These are phyloP conservation scores for Eudorina sp. DNA, from an alignment of 139 green algal species.

Conservation along the genomic window DNA sequence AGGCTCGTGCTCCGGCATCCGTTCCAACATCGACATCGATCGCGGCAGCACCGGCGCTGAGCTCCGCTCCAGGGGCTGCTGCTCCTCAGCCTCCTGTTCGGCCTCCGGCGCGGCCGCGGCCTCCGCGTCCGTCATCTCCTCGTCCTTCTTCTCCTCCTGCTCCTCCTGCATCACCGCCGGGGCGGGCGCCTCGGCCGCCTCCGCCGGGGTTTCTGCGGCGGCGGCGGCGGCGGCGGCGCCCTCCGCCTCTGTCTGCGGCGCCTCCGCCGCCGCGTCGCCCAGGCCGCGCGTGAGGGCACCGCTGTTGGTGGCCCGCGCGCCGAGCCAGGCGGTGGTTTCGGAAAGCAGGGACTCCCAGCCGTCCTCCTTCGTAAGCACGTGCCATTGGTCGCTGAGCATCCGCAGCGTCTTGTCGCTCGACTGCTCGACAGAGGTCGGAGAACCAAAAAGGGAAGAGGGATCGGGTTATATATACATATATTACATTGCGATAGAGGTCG, in stretches of 20 bases:
- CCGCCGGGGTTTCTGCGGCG: background rate
- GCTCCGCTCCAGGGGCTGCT: background rate
- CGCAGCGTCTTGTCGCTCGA: slow-evolving; percentile 76
- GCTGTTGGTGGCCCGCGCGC: background rate
- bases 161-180: background rate
- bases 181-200: background rate
- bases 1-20: background rate
- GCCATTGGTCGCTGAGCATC: slow-evolving; percentile 75
- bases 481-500: too few relatives aligned
- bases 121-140: background rate
- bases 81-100: background rate
- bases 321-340: slow-evolving; percentile 4
- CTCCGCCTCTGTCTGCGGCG: background rate
- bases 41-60: background rate
- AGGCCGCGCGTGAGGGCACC: background rate
- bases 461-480: too few relatives aligned
- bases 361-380: slow-evolving; percentile 78
- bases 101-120: background rate
- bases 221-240: too few relatives aligned
- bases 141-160: background rate
- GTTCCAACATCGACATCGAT: slow-evolving; percentile 17
- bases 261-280: background rate
- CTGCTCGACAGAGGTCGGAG: too few relatives aligned
- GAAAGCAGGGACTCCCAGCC: slow-evolving; percentile 60
- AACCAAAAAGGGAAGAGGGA: too few relatives aligned